Percentiles rank a stretch among this genome's conserved stretches.
These are phyloP conservation scores for Septoria petroselini DNA, from an alignment of 2,329 filamentous ascomycete genomes.

Conservation along the genomic window DNA sequence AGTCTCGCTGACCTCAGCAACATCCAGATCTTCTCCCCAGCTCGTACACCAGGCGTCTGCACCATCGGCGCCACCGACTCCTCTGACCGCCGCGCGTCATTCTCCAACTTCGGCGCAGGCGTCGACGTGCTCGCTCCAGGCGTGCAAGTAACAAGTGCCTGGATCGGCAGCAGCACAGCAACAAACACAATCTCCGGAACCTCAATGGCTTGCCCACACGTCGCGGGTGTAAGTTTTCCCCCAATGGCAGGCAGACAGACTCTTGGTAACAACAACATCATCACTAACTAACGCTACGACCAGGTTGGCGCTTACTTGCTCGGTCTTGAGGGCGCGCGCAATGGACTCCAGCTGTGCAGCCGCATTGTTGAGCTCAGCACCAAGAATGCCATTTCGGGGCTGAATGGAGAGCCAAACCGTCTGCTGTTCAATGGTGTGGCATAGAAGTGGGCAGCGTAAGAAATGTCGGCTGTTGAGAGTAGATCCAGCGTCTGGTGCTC, in stretches of 20 bases:
- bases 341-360: slow-evolving; percentile 45
- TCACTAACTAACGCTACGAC: no score
- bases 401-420: slow-evolving; percentile 13
- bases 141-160: slow-evolving; percentile 34
- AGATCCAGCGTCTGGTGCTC: no score
- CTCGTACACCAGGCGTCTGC: slow-evolving; percentile 34
- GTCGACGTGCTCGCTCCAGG: slow-evolving; percentile 45
- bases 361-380: slow-evolving; percentile 47
- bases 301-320: no score
- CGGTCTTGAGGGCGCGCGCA: slow-evolving; percentile 41
- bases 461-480: no score
- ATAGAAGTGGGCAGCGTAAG: not conserved
- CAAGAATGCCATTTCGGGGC: slow-evolving; percentile 45
- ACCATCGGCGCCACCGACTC: slow-evolving; percentile 40
- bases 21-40: slow-evolving; percentile 37
- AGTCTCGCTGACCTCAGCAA: no score
- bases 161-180: slow-evolving; percentile 46
- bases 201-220: slow-evolving; percentile 41
- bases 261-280: no score
- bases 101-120: slow-evolving; percentile 42
- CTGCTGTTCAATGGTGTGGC: slow-evolving; percentile 3
- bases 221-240: slow-evolving; percentile 15
- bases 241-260: no score
- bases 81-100: slow-evolving; percentile 37
- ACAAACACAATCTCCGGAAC: slow-evolving; percentile 51